Evolutionary conservation across 1,139 yeast species (phyloP).

Genomic region (Debaryomycetaceae sp.): DNA sequence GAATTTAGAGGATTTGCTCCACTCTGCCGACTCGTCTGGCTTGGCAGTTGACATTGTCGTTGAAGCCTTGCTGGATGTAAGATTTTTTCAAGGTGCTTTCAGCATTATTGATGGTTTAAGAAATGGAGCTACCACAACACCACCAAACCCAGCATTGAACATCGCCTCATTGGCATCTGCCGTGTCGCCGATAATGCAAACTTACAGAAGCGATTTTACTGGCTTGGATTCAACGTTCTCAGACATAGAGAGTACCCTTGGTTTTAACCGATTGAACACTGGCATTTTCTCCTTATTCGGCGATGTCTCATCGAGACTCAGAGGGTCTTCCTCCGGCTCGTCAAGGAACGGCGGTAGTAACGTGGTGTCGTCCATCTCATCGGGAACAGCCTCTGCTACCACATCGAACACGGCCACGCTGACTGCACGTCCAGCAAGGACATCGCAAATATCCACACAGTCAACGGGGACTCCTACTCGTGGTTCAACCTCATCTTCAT

Average conservation of each 20-base stretch:
- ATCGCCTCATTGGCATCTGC: slow-evolving; percentile 11
- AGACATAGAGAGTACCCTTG: slow-evolving; percentile 9
- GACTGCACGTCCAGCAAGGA: slow-evolving; percentile 2
- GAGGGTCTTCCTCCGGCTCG: slow-evolving; percentile 10
- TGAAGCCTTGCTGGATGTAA: slow-evolving; percentile 3
- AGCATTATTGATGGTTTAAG: slow-evolving; percentile 16
- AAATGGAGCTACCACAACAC: slow-evolving; percentile 13
- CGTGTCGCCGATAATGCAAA: slow-evolving; percentile 3
- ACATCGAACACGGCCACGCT: slow-evolving; percentile 4
- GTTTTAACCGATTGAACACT: slow-evolving; percentile 8
- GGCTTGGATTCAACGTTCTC: slow-evolving; percentile 10
- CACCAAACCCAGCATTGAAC: slow-evolving; percentile 9
- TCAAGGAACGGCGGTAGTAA: background rate
- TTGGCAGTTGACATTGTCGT: slow-evolving; percentile 25
- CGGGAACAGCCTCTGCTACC: slow-evolving; percentile 4
- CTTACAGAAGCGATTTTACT: slow-evolving; percentile 7
- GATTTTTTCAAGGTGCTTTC: slow-evolving; percentile 5
- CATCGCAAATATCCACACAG: slow-evolving; percentile 3
- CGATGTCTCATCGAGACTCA: slow-evolving; percentile 8
- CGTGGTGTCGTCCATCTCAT: background rate
- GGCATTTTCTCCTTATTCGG: slow-evolving; percentile 13
- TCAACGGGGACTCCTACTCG: slow-evolving; percentile 3
- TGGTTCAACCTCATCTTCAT: slow-evolving; percentile 2
- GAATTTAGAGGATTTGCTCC: slow-evolving; percentile 18
- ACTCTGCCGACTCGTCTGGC: slow-evolving; percentile 22